phyloP scores from a whole-genome alignment of 2,329 filamentous ascomycete species.

The Apiospora rasikravindrae region DNA sequence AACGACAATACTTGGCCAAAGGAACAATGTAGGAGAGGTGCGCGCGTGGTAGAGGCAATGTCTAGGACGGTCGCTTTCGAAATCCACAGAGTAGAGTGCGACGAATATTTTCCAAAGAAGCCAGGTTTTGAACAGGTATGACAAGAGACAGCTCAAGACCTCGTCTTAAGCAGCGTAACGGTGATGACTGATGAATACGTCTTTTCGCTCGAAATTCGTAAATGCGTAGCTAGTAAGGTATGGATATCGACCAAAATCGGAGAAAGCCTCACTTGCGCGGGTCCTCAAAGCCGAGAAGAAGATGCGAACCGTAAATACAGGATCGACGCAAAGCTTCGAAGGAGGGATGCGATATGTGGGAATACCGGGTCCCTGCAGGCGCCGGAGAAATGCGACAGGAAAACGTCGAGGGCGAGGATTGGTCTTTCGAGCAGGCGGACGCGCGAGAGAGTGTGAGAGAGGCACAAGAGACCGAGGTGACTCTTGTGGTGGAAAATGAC shows the following conservation, averaged over 20 bases:
- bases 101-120: background rate
- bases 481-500: constrained; percentile 1
- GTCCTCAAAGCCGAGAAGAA: background rate
- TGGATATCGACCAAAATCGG: constrained; percentile 11
- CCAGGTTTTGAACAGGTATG: background rate
- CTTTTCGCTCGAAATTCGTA: constrained; percentile 15
- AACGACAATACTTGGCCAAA: background rate
- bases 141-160: constrained; percentile 6
- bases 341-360: constrained; percentile 12
- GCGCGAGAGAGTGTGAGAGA: background rate
- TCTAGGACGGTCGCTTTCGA: constrained; percentile 3
- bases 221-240: constrained; percentile 11
- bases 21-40: constrained; percentile 6
- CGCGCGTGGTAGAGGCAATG: background rate
- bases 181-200: constrained; percentile 15
- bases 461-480: background rate
- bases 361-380: background rate
- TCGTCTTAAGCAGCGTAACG: constrained; percentile 3
- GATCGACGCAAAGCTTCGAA: constrained; percentile 15
- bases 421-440: constrained; percentile 11
- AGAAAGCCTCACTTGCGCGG: constrained; percentile 11
- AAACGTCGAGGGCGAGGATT: constrained; percentile 2
- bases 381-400: constrained; percentile 2
- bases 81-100: background rate
- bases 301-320: constrained; percentile 2